Base-by-base conservation (phyloP, 495 filamentous ascomycete genomes). In the Trichoderma asperelloides region DNA sequence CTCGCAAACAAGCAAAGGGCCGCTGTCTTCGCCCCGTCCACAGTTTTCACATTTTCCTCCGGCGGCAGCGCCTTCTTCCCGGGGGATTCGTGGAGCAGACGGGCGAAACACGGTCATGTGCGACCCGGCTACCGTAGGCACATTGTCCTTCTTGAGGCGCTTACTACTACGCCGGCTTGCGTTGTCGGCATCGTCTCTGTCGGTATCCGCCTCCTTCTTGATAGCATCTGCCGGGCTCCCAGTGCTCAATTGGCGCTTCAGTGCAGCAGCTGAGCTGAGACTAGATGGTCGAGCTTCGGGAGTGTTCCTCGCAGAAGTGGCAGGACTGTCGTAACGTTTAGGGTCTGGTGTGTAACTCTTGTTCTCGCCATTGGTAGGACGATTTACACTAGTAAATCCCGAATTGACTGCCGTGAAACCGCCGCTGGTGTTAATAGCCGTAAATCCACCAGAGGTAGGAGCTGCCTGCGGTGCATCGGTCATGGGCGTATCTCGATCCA, bases 101-200 rank as follows among this genome's bases (percentile, higher is more conserved):
- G 92, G 91, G 57, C 93, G 89, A 71, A 96, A 91, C 68, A 96
- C 82, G 67, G 90, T 94, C 95, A 98, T 98, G 79, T 97, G 92
- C 45, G 93, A 97, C 37, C 96, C 95, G 69, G 92, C 92, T 67
- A 98, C 90, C 47, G 91, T 96, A 21, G 94, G 94, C 65, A 89
- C 88, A 49, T 86, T 85, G 84, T 95, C 93, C 85, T 96, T 97
- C 78, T 94, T 96, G 11, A 96, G 78, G 43, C 95, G 85, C 79
- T 98, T 98, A 75, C 93, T 97, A 65, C 94, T 97, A 65, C 94
- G 87, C 67, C 96, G 84, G 67, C 91, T 94, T 65, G 86, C 87
- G 68, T 81, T 82, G 68, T 97, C 91, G 8, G 78, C 81, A 51
- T 92, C 89, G 27, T 86, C 85, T 49, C 84, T 84, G 33, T 87